Conservation (phyloP, 192 early-diverging fungal genomes). For the Linnemannia zychae region DNA sequence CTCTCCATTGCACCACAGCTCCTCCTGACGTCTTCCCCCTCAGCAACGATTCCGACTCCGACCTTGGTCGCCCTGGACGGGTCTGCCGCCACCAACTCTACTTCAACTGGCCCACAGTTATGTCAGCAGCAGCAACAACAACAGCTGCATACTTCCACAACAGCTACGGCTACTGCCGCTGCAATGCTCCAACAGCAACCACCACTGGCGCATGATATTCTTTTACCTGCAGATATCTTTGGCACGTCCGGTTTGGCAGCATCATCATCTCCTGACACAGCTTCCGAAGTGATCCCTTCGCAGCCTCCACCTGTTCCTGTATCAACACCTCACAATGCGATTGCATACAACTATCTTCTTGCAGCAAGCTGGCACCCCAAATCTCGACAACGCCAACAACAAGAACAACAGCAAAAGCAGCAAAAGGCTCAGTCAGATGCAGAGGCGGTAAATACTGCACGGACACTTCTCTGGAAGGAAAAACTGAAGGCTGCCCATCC, state of each 20-base stretch:
- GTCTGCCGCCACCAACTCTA: neutral
- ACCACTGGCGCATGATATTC: constrained; percentile 12
- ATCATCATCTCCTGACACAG: constrained; percentile 1
- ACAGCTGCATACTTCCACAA: neutral
- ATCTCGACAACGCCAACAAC: constrained; percentile 14
- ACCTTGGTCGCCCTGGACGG: constrained; percentile 27
- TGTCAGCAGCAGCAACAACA: constrained; percentile 11
- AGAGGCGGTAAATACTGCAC: constrained; percentile 24
- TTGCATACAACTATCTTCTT: constrained; percentile 46
- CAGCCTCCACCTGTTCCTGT: neutral
- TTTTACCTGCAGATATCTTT: constrained; percentile 8
- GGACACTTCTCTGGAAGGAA: constrained; percentile 21
- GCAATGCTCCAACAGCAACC: neutral
- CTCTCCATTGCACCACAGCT: constrained; percentile 25
- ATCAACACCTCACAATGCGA: constrained; percentile 17
- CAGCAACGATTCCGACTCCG: constrained; percentile 16
- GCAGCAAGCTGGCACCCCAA: constrained; percentile 53
- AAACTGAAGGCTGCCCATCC: constrained; percentile 21
- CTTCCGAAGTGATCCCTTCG: neutral
- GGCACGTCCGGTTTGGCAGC: neutral
- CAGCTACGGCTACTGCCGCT: neutral
- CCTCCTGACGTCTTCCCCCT: constrained; percentile 13
- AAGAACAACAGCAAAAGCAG: constrained; percentile 13
- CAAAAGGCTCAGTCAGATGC: constrained; percentile 11
- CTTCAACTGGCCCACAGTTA: neutral